Base-by-base conservation (phyloP, 257 asterid species). In the Solanum chmielewskii region DNA sequence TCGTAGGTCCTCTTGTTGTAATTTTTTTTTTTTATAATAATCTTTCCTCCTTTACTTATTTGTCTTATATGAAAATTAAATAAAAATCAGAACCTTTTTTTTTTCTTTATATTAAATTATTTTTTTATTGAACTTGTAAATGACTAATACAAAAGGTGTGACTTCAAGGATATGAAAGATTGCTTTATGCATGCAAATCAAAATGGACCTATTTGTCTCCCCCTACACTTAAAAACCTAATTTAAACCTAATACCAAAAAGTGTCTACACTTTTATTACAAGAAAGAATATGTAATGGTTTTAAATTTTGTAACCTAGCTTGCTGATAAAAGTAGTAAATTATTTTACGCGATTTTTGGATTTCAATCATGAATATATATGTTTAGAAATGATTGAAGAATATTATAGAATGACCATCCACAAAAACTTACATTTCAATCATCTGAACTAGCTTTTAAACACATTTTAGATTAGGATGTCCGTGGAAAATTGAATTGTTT, bases 291-390 rank as follows among this genome's bases (percentile, higher is more conserved):
- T 60, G 71, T 11, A 25, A 64, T 64, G 31, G 16, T 64, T 29
- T 64, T 64, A 2, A n/a, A 64, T 64, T 64, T n/a, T 25, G 33
- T 64, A 64, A 4, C 71, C 33, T 13, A 64, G 15, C 71, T 64
- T 64, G 71, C 4, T 33, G 11, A 64, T n/a, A n/a, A n/a, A 64
- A 23, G 13, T 49, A 21, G 0, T 21, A 49, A 23, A 60, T 21
- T 60, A 23, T 60, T 60, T 21, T 21, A 27, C 21, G 27, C 3
- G 27, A 0, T 21, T 60, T 52, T 16, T 0, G 0, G 0, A 49
- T 49, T 49, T 49, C 23, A 49, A 6, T 49, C 1, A 0, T 49
- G 9, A 49, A 8, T 49, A 0, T 16, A 5, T 16, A 16, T 49
- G 23, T 15, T 49, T 49, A 49, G 0, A 15, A 49, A 15, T 49